Evolutionary conservation across 1,284 basidiomycete species (phyloP).

Genomic region (Marasmius sp.): DNA sequence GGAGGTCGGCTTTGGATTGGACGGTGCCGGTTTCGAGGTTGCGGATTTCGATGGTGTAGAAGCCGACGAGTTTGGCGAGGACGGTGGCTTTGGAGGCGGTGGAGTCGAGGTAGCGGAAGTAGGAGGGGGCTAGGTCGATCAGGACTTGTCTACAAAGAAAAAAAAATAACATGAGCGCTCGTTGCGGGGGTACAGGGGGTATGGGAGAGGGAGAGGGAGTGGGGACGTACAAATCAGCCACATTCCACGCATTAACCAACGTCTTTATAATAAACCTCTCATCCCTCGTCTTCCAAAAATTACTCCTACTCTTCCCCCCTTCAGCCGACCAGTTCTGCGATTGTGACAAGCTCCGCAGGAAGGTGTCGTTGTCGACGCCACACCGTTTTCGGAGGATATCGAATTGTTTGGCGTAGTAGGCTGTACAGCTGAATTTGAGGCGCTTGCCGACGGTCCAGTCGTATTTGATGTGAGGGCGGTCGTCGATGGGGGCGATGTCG

Average conservation of each 20-base stretch:
- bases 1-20: slow-evolving; percentile 67
- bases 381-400: slow-evolving; percentile 64
- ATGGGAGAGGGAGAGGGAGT: no score
- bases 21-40: slow-evolving; percentile 68
- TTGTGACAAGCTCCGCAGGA: slow-evolving; percentile 59
- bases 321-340: slow-evolving; percentile 71
- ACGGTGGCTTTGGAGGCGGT: slow-evolving; percentile 66
- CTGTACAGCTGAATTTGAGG: slow-evolving; percentile 73
- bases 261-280: slow-evolving; percentile 81
- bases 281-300: slow-evolving; percentile 79
- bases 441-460: slow-evolving; percentile 74
- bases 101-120: slow-evolving; percentile 73
- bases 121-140: slow-evolving; percentile 71
- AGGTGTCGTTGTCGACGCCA: slow-evolving; percentile 66
- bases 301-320: slow-evolving; percentile 70
- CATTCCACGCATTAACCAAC: slow-evolving; percentile 80
- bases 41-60: slow-evolving; percentile 73
- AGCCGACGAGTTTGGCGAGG: slow-evolving; percentile 75
- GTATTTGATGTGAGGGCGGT: slow-evolving; percentile 77
- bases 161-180: slow-evolving; percentile 2
- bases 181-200: no score
- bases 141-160: slow-evolving; percentile 78
- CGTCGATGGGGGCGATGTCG: slow-evolving; percentile 52
- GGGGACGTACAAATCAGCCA: slow-evolving; percentile 77
- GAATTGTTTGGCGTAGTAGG: slow-evolving; percentile 80